A percentile compares a stretch with the other conserved stretches of the same genome.
Evolutionary conservation across 2,329 filamentous ascomycete species (phyloP).

Genomic region (Graphilbum ipis-grandicollis): DNA sequence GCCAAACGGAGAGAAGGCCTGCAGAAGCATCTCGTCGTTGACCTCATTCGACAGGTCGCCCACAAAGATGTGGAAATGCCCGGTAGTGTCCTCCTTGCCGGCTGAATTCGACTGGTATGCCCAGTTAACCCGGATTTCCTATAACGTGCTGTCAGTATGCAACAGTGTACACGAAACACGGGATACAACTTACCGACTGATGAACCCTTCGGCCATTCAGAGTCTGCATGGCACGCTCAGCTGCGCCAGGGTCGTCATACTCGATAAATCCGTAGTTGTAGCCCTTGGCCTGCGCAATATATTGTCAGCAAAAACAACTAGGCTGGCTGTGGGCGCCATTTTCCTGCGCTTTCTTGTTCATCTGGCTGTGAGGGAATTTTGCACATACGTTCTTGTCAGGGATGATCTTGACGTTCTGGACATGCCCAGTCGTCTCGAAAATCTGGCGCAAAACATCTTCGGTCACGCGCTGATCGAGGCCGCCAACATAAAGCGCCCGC

Average conservation of each 20-base stretch:
- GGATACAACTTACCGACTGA: constrained; percentile 57
- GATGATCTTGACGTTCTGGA: constrained; percentile 98
- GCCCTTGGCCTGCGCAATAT: constrained; percentile 55
- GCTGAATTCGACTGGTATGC: constrained; percentile 91
- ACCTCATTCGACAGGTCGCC: constrained; percentile 97
- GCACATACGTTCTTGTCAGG: constrained; percentile 96
- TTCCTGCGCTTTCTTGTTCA: background rate
- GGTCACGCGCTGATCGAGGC: constrained; percentile 84
- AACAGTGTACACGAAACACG: background rate
- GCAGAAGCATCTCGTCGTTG: constrained; percentile 84
- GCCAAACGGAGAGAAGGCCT: constrained; percentile 92
- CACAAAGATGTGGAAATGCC: constrained; percentile 98
- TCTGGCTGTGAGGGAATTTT: background rate
- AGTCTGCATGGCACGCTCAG: constrained; percentile 93
- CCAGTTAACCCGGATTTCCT: constrained; percentile 99
- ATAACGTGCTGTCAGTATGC: constrained; percentile 4
- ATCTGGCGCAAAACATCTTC: constrained; percentile 95
- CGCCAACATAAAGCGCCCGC: constrained; percentile 88
- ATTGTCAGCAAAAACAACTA: too few species aligned
- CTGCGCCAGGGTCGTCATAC: constrained; percentile 92
- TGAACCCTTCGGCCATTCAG: constrained; percentile 91
- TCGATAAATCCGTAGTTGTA: constrained; percentile 99
- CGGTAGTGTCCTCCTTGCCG: constrained; percentile 93
- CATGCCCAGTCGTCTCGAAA: constrained; percentile 96
- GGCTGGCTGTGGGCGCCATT: too few species aligned